phyloP scores from a whole-genome alignment of 2,329 filamentous ascomycete species.

The Epichloe uncinata region DNA sequence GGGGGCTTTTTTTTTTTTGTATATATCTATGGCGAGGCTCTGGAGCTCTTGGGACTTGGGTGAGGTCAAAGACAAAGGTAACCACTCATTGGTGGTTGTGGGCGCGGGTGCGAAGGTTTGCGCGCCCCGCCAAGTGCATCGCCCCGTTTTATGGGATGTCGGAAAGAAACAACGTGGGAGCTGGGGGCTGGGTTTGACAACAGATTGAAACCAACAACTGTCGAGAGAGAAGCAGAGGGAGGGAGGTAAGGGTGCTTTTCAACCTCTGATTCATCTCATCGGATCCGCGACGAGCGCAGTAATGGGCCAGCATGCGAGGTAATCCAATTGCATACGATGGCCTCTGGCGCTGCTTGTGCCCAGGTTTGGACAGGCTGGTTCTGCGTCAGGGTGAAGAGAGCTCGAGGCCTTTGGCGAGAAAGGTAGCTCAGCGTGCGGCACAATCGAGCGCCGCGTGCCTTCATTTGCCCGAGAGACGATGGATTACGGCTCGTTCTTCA shows the following conservation, averaged over 20 bases:
- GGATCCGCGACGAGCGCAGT: not conserved
- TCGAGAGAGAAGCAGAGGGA: too few species aligned
- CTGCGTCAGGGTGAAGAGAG: slow-evolving; percentile 20
- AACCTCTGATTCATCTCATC: too few species aligned
- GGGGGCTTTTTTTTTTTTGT: not conserved
- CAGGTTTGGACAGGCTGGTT: slow-evolving; percentile 32
- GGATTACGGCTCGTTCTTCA: not conserved
- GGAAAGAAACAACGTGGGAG: not conserved
- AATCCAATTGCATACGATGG: slow-evolving; percentile 35
- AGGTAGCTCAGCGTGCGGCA: slow-evolving; percentile 1
- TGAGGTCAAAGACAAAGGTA: not conserved
- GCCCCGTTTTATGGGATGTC: slow-evolving; percentile 11
- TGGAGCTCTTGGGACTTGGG: not conserved
- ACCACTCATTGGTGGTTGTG: too few species aligned
- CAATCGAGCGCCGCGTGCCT: not conserved
- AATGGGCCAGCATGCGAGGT: slow-evolving; percentile 15
- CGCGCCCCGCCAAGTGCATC: slow-evolving; percentile 17
- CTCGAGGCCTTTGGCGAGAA: slow-evolving; percentile 7
- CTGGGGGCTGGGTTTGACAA: not conserved
- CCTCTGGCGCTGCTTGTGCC: slow-evolving; percentile 51
- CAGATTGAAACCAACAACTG: too few species aligned
- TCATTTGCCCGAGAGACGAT: not conserved
- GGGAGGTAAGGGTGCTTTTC: too few species aligned
- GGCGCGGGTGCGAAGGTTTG: not conserved
- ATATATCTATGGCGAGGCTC: not conserved